These are phyloP conservation scores for Carex scoparia DNA, from an alignment of 176 grass and related monocot species.

Conservation along the genomic window DNA sequence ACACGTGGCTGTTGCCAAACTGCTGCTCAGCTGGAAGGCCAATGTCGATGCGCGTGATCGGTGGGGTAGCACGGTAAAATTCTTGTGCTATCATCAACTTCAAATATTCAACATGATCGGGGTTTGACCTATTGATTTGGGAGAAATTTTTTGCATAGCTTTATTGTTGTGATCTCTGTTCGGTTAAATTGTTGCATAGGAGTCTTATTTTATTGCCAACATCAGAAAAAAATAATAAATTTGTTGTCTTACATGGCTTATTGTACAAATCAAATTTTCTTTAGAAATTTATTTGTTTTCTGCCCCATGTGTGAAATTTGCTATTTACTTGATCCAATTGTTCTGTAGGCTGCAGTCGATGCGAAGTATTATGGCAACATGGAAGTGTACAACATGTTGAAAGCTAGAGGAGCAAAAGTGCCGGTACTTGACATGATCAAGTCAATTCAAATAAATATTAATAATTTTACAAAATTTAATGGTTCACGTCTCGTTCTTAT, in stretches of 20 bases:
- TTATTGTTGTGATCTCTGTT: neutral
- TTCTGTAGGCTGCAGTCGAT: conserved; percentile 61
- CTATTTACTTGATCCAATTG: neutral
- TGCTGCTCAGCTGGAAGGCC: conserved; percentile 77
- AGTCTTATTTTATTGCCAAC: neutral
- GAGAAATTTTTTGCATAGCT: neutral
- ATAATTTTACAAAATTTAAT: neutral
- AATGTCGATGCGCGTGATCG: conserved; percentile 90
- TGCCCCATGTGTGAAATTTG: neutral
- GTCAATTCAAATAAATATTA: neutral
- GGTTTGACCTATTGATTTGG: conserved; percentile 1
- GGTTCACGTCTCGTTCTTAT: neutral
- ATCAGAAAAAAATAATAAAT: neutral
- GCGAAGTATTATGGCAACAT: conserved; percentile 74
- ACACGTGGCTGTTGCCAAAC: conserved; percentile 47
- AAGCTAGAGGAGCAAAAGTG: conserved; percentile 64
- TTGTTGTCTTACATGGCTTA: neutral
- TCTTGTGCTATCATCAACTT: neutral
- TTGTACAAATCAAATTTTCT: neutral
- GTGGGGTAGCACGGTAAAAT: conserved; percentile 90
- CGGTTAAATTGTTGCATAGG: neutral
- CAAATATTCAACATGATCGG: neutral
- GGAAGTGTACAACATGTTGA: conserved; percentile 71
- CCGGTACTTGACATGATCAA: conserved; percentile 38
- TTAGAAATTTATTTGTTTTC: neutral